Base-by-base conservation (phyloP, 164 flowering plant species). In the Brasenia schreberi region DNA sequence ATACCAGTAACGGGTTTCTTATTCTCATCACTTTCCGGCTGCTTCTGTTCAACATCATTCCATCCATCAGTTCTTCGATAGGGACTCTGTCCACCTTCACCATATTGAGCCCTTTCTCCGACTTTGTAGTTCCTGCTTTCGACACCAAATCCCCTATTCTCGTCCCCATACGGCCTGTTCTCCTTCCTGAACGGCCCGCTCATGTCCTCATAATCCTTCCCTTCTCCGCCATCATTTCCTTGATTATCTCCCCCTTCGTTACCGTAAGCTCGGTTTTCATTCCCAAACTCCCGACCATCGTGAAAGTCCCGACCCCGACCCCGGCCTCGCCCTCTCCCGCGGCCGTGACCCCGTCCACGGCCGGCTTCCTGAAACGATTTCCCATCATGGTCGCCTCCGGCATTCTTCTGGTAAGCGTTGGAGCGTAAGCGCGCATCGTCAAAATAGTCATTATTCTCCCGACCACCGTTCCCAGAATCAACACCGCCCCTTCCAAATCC, bases 261-360 rank as follows among this genome's bases (percentile, higher is more conserved):
- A 42, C 62, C 72, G 43, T 33, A 7, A 60, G 9, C 71, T 18
- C 66, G 72, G 42, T 19, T 59, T 19, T 71, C 73, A 61, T 69
- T 64, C 16, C 67, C 65, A 66, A 64, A 64, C 27, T 68, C 74
- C 66, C 70, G 66, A 43, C 68, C 71, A 27, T 71, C 79, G 23
- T 61, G 43, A n/a, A 68, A 68, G 10, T 66, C 73, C 61, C 73
- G 68, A 59, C 72, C 72, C 7, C 70, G 18, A 3, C 74, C 72
- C 53, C 74, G 70, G 6, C 77, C 75, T 59, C 74, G 70, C 7
- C 77, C 75, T 59, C 73, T 27, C 17, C 74, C 67, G 19, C 71
- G 49, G 5, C 76, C 76, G 3, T 65, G 64, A 9, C 70, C 73
- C 5, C 67, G 64, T 2, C 71, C 75, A 3, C 67, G 74, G 23